Evolutionary conservation across 257 asterid genomes (phyloP), one percentile per base, ranked within the genome.

Genomic region (Petrea volubilis): DNA sequence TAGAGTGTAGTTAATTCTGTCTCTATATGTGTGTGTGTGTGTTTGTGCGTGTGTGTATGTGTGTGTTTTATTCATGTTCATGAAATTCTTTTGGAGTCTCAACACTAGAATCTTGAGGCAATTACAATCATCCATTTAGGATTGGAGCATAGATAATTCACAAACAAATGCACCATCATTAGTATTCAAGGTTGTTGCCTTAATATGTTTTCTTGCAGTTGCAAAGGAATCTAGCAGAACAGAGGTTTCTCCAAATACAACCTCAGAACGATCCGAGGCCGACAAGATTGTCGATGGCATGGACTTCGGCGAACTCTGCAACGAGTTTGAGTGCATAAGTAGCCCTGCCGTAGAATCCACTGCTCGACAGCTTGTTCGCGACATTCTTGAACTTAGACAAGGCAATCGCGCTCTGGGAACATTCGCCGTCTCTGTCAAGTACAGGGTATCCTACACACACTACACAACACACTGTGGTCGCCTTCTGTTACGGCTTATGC

Each of bases 321-420:
- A 94, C 41, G 99, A 94, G 40, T 94, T 94, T 50, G 96, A 94
- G 81, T 94, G 99, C 80, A 84, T 81, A 40, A 91, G 97, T 74
- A 94, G 98, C 78, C 99, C 97, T 36, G 71, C 72, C 3, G 91
- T 94, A 2, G 98, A 94, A 72, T 88, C 97, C 73, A 87, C 90
- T 2, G 98, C 98, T 5, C 65, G 98, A 49, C 98, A 89, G 47
- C 96, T 94, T 7, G 95, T 78, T 9, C 90, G 96, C 1, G 96
- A 94, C 77, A 91, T 94, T 73, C 90, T 94, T 13, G 77, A 91
- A 66, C 98, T 94, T 40, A 88, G 98, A 5, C 53, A 91, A 57
- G 93, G 92, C 74, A 91, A 82, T 74, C 95, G 97, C 1, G 93
- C 97, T 36, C 85, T 94, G 0, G 91, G 95, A 21, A 79, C 83